Conservation (phyloP, 2,329 filamentous ascomycete genomes). For the Cadophora malorum region DNA sequence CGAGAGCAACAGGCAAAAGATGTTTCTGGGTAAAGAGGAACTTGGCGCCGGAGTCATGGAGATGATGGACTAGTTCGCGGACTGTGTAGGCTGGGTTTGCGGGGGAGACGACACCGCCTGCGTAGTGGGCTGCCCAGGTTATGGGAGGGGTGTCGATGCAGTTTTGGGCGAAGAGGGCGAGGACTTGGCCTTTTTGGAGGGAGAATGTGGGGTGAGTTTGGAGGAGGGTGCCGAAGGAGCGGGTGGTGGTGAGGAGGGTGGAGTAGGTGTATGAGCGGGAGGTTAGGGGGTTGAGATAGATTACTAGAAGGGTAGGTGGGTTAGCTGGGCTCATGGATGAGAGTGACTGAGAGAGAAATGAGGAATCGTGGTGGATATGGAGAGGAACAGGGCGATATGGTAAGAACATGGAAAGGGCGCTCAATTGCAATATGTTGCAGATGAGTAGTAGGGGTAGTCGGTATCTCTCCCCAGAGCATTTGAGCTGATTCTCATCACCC, state of each 20-base stretch:
- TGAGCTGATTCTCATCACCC: too few species aligned
- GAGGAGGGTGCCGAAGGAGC: conserved; percentile 79
- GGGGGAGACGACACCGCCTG: conserved; percentile 77
- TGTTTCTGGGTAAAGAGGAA: conserved; percentile 75
- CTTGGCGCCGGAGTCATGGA: conserved; percentile 76
- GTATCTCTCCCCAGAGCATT: too few species aligned
- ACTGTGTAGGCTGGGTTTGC: conserved; percentile 86
- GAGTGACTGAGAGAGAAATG: not conserved
- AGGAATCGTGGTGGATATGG: too few species aligned
- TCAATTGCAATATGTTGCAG: too few species aligned
- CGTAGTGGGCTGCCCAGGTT: conserved; percentile 80
- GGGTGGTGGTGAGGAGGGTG: conserved; percentile 66
- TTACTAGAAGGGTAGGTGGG: conserved; percentile 16
- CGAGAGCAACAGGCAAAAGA: conserved; percentile 66
- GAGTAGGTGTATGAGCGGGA: conserved; percentile 69
- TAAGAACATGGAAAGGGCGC: too few species aligned
- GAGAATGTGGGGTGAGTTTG: conserved; percentile 46
- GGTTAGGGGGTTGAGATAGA: conserved; percentile 58
- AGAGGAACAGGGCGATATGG: too few species aligned
- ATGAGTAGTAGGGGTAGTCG: too few species aligned
- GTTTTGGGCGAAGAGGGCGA: conserved; percentile 83
- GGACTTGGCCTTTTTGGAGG: conserved; percentile 60
- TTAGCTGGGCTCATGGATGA: not conserved
- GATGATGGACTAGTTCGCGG: conserved; percentile 81
- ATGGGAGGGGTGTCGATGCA: conserved; percentile 79